These are phyloP conservation scores for Dactylellina cionopaga DNA, from an alignment of 2,329 filamentous ascomycete genomes.

Conservation along the genomic window DNA sequence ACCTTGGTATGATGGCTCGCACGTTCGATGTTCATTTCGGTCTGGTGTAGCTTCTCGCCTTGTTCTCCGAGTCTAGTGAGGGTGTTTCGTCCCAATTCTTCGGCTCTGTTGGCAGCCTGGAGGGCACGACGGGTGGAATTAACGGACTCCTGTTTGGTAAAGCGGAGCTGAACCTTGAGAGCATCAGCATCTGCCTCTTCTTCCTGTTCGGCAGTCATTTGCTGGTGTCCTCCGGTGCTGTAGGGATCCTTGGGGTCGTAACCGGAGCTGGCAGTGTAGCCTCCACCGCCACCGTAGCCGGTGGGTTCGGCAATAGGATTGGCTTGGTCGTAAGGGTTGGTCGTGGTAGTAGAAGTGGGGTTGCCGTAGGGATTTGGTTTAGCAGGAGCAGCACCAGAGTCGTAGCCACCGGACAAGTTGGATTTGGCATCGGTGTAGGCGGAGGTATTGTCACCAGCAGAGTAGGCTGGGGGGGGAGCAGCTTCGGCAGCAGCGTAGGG, in stretches of 20 bases:
- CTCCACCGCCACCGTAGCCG: slow-evolving; percentile 26
- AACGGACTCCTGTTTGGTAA: slow-evolving; percentile 81
- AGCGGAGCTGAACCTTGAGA: slow-evolving; percentile 77
- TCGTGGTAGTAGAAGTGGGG: too few species aligned
- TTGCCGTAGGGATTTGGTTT: slow-evolving; percentile 21
- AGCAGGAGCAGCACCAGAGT: neutral
- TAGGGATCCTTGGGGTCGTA: slow-evolving; percentile 27
- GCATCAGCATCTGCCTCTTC: slow-evolving; percentile 77
- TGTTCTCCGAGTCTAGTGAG: slow-evolving; percentile 79
- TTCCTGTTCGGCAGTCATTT: slow-evolving; percentile 82
- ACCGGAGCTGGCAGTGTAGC: slow-evolving; percentile 19
- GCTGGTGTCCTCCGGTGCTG: slow-evolving; percentile 60
- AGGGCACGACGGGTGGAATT: slow-evolving; percentile 76
- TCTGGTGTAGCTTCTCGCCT: slow-evolving; percentile 82
- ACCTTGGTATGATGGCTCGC: slow-evolving; percentile 78
- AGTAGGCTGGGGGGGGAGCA: slow-evolving; percentile 25
- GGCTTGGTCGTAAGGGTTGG: neutral
- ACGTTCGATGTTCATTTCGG: slow-evolving; percentile 82
- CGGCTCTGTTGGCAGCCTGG: slow-evolving; percentile 73
- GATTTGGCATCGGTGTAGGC: slow-evolving; percentile 36
- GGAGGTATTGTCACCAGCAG: slow-evolving; percentile 11
- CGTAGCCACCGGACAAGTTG: slow-evolving; percentile 35
- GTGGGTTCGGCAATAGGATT: slow-evolving; percentile 21
- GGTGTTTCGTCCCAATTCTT: slow-evolving; percentile 76
- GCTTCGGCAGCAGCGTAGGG: slow-evolving; percentile 33